Evolutionary conservation across 768 basidiomycete genomes (phyloP).

Genomic region (Pleurotus djamor): DNA sequence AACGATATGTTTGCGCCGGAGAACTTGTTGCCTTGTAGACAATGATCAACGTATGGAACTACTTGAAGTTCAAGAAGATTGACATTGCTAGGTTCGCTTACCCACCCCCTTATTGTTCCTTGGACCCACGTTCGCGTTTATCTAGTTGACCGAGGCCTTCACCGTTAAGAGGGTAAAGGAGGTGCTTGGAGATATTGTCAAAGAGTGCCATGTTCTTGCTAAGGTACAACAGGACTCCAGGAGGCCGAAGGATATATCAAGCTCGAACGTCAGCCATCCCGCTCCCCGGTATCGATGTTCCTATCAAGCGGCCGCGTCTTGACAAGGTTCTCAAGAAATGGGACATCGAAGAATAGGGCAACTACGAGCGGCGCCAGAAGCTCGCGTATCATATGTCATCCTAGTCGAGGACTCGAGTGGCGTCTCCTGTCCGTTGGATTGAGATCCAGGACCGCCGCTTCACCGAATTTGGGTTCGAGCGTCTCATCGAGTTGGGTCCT

Average conservation of each 20-base stretch:
- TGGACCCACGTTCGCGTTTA: constrained; percentile 5
- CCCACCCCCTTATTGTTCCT: background rate
- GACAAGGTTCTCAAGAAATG: constrained; percentile 93
- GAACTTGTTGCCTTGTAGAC: constrained; percentile 92
- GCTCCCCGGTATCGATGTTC: constrained; percentile 96
- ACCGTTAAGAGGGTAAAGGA: constrained; percentile 93
- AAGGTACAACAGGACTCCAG: constrained; percentile 56
- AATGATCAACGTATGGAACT: constrained; percentile 95
- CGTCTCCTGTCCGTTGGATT: constrained; percentile 99
- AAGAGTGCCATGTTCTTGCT: constrained; percentile 74
- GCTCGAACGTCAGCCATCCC: constrained; percentile 94
- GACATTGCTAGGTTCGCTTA: constrained; percentile 78
- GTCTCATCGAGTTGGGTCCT: constrained; percentile 94
- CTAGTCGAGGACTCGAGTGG: constrained; percentile 97
- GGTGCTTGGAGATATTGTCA: constrained; percentile 91
- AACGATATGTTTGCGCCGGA: constrained; percentile 99
- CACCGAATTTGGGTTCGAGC: constrained; percentile 81
- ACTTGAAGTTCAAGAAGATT: constrained; percentile 94
- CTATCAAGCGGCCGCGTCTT: constrained; percentile 97
- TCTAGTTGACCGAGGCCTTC: constrained; percentile 82
- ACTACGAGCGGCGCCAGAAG: constrained; percentile 80
- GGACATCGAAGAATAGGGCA: constrained; percentile 90
- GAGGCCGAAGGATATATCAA: constrained; percentile 81
- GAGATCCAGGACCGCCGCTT: constrained; percentile 97
- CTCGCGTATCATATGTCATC: constrained; percentile 70